phyloP scores from a whole-genome alignment of 139 green algal genomes.

The Tetradesmus obliquus region DNA sequence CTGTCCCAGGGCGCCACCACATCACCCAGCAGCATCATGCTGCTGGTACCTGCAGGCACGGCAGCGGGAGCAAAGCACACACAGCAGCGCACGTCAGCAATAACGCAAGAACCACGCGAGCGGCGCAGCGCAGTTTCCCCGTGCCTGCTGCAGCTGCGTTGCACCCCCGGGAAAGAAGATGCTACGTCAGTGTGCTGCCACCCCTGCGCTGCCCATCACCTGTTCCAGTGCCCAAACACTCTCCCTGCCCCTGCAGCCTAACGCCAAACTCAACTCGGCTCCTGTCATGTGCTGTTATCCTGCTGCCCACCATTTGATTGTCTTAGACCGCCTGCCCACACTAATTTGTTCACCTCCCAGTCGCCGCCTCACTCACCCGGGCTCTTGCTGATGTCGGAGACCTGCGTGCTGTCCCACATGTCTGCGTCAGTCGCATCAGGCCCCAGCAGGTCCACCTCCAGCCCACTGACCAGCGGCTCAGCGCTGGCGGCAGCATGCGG shows the following conservation, averaged over 20 bases:
- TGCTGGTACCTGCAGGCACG: constrained; percentile 6
- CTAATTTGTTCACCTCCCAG: too few species aligned
- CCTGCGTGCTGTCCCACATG: constrained; percentile 34
- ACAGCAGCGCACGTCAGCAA: too few species aligned
- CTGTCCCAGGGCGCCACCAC: constrained; percentile 23
- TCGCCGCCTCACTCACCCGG: constrained; percentile 6
- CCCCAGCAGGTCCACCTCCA: constrained; percentile 13
- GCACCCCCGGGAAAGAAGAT: neutral
- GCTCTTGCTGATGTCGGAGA: constrained; percentile 38
- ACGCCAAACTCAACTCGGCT: neutral
- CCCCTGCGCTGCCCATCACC: neutral
- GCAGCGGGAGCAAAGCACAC: neutral
- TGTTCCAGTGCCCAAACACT: too few species aligned
- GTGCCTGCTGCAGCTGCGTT: neutral
- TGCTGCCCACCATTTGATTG: neutral
- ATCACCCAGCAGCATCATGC: constrained; percentile 40
- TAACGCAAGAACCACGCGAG: too few species aligned
- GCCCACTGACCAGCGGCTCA: constrained; percentile 33
- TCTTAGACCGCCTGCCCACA: too few species aligned
- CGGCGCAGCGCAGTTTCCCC: neutral
- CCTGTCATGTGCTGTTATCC: neutral
- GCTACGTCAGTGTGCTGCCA: neutral
- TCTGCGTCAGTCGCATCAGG: constrained; percentile 5
- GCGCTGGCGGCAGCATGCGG: neutral
- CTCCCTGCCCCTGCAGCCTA: too few species aligned